Percentiles rank a stretch among this genome's conserved stretches.
phyloP scores from a whole-genome alignment of 768 basidiomycete genomes.

The Suillus cothurnatus region DNA sequence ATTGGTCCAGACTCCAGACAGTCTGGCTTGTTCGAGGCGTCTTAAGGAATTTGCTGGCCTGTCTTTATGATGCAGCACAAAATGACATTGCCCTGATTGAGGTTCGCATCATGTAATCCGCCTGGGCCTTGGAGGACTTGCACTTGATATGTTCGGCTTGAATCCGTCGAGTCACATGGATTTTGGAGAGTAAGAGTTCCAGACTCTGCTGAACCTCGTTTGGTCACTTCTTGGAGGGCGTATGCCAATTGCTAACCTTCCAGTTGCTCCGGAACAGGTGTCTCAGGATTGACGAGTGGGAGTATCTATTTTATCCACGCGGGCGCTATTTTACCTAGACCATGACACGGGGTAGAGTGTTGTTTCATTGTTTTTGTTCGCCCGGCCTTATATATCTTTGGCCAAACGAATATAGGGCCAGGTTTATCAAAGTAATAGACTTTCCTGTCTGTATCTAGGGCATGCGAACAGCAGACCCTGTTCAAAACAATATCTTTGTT shows the following conservation, averaged over 20 bases:
- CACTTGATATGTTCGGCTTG: background rate
- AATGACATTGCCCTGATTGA: too few species aligned
- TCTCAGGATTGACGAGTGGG: background rate
- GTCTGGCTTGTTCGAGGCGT: background rate
- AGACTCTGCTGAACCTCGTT: background rate
- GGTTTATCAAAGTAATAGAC: background rate
- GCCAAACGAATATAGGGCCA: background rate
- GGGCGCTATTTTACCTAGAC: background rate
- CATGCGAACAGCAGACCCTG: background rate
- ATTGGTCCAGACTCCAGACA: background rate
- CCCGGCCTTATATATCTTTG: background rate
- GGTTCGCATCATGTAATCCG: background rate
- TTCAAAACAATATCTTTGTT: background rate
- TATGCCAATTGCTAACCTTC: background rate
- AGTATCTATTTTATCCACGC: background rate
- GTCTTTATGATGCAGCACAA: background rate
- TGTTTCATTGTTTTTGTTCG: background rate
- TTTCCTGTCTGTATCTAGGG: background rate
- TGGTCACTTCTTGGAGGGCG: background rate
- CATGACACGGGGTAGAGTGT: background rate
- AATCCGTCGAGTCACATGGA: background rate
- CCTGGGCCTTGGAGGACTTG: background rate
- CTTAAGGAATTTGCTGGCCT: background rate
- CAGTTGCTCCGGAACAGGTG: background rate
- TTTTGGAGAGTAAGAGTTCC: background rate